Percentiles rank a stretch among this genome's conserved stretches.
These are phyloP conservation scores for Collybia sordida DNA, from an alignment of 768 basidiomycete genomes.

Conservation along the genomic window DNA sequence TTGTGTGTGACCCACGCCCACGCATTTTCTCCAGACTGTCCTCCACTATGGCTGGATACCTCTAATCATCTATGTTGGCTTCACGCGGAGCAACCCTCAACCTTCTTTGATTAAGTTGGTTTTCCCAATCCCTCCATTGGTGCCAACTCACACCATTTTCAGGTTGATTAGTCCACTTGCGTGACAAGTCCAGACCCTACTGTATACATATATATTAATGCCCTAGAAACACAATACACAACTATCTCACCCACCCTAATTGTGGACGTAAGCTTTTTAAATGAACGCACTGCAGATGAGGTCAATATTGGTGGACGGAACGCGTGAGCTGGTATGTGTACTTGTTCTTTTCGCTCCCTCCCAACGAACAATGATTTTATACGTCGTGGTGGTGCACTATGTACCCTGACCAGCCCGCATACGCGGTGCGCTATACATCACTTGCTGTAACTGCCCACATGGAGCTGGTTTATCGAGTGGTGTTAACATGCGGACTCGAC, in stretches of 20 bases:
- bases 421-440: conserved; percentile 7
- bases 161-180: conserved; percentile 95
- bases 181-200: conserved; percentile 37
- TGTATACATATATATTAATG: conserved; percentile 26
- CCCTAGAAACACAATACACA: conserved; percentile 18
- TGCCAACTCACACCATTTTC: conserved; percentile 11
- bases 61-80: conserved; percentile 93
- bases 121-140: background rate
- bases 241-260: conserved; percentile 1
- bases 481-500: conserved; percentile 58
- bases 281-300: background rate
- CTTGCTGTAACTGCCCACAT: conserved; percentile 47
- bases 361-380: conserved; percentile 51
- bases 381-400: conserved; percentile 62
- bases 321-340: background rate
- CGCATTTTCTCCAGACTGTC: conserved; percentile 58
- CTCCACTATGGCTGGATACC: conserved; percentile 97
- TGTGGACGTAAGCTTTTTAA: background rate
- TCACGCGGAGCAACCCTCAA: conserved; percentile 88
- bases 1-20: background rate
- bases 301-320: background rate
- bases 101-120: conserved; percentile 94
- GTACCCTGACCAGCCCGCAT: conserved; percentile 29
- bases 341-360: background rate
- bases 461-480: conserved; percentile 48